phyloP scores from a whole-genome alignment of 2,329 filamentous ascomycete species.

The Sordariomycetes sp. region DNA sequence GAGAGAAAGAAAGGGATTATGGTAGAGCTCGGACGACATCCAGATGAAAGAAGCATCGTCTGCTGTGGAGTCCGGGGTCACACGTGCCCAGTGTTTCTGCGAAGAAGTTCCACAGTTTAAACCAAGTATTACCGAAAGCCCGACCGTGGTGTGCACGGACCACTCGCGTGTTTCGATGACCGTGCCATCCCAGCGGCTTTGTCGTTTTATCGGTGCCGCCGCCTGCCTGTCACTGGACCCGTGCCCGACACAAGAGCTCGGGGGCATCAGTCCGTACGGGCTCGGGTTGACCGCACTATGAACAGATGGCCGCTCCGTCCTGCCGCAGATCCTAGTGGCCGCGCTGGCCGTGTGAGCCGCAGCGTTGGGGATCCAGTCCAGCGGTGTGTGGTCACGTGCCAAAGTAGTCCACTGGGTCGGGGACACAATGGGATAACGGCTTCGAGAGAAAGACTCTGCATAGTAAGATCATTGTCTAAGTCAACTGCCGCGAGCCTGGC shows the following conservation, averaged over 20 bases:
- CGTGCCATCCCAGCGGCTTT: background rate
- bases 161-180: background rate
- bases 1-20: background rate
- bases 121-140: background rate
- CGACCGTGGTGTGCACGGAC: background rate
- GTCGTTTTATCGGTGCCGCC: background rate
- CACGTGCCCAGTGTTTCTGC: background rate
- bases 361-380: background rate
- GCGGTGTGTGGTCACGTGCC: background rate
- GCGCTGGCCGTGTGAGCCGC: background rate
- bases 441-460: background rate
- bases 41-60: background rate
- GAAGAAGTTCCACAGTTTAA: background rate
- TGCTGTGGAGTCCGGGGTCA: background rate
- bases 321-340: background rate
- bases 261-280: background rate
- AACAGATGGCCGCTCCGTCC: background rate
- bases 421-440: background rate
- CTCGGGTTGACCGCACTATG: background rate
- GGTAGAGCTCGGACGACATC: background rate
- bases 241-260: background rate
- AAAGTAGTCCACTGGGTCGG: background rate
- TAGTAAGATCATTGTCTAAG: background rate
- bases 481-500: background rate
- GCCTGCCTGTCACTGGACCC: background rate